Percentiles rank a stretch among this genome's conserved stretches.
Evolutionary conservation across 2,329 filamentous ascomycete species (phyloP).

Genomic region (Pseudogymnoascus pannorum): DNA sequence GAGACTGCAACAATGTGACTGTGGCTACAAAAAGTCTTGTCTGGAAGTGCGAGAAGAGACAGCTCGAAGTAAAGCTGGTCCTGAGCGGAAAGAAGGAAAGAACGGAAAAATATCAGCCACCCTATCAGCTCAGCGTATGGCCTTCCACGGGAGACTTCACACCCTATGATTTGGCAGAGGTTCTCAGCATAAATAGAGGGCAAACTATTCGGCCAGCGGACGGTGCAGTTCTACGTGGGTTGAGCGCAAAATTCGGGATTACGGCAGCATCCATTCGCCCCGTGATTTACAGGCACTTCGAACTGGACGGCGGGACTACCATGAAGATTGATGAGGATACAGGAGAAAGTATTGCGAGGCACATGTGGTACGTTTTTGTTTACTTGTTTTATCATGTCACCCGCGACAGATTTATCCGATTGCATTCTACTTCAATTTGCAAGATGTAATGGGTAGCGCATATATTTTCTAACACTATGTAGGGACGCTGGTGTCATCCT

Average conservation of each 20-base stretch:
- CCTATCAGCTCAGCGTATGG: conserved; percentile 1
- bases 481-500: conserved; percentile 34
- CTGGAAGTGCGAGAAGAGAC: background rate
- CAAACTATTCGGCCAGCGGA: background rate
- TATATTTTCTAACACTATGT: conserved; percentile 22
- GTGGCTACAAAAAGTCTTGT: background rate
- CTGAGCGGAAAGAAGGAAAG: background rate
- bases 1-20: background rate
- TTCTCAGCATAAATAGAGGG: conserved; percentile 1
- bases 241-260: background rate
- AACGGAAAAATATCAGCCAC: background rate
- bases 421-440: background rate
- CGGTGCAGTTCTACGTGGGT: conserved; percentile 5
- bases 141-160: conserved; percentile 17
- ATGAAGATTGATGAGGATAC: conserved; percentile 58
- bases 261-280: background rate
- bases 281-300: background rate
- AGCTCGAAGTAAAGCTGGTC: background rate
- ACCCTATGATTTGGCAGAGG: background rate
- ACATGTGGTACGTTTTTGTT: conserved; percentile 49
- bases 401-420: background rate
- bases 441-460: background rate
- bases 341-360: conserved; percentile 64
- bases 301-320: background rate
- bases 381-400: background rate